These are phyloP conservation scores for Silene vulgaris DNA, from an alignment of 179 eudicot species.

Conservation along the genomic window DNA sequence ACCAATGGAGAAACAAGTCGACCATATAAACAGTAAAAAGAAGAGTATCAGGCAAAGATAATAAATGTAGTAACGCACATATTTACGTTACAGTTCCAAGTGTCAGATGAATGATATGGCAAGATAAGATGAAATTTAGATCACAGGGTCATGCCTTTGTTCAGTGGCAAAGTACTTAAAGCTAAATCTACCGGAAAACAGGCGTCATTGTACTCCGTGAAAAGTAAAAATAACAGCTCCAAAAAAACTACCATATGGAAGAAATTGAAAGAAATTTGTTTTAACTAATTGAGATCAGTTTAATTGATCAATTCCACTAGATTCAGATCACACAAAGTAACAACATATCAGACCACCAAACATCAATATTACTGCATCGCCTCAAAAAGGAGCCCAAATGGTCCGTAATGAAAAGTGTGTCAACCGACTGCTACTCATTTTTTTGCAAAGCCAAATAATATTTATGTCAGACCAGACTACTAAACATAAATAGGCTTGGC, in stretches of 20 bases:
- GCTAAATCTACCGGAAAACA: slow-evolving; percentile 6
- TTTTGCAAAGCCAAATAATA: background rate
- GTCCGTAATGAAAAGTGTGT: background rate
- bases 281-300: background rate
- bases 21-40: slow-evolving; percentile 5
- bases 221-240: background rate
- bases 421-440: background rate
- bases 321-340: slow-evolving; percentile 6
- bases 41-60: background rate
- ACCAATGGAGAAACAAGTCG: slow-evolving; percentile 1
- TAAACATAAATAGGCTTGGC: no score
- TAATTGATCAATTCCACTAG: background rate
- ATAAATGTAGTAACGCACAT: slow-evolving; percentile 18
- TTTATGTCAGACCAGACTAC: no score
- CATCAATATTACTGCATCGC: background rate
- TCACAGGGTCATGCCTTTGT: background rate
- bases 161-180: background rate
- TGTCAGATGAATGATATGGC: slow-evolving; percentile 1
- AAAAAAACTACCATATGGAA: background rate
- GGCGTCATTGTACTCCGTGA: slow-evolving; percentile 2
- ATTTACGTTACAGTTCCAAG: slow-evolving; percentile 9
- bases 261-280: background rate
- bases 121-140: slow-evolving; percentile 7
- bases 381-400: background rate
- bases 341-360: background rate